These are phyloP conservation scores for Agaricus subrufescens DNA, from an alignment of 768 basidiomycete genomes.

Conservation along the genomic window DNA sequence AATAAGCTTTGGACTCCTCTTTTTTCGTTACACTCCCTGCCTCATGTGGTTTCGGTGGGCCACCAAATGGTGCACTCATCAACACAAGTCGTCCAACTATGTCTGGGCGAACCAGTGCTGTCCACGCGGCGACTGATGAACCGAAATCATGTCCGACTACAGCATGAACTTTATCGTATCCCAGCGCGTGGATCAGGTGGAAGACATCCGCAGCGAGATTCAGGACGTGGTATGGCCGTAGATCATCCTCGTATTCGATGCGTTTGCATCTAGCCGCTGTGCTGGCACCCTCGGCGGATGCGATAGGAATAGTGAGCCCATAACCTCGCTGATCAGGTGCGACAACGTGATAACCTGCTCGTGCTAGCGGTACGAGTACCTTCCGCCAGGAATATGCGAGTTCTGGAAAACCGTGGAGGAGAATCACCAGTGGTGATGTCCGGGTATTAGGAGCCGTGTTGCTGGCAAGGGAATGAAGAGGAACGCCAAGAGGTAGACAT, in stretches of 20 bases:
- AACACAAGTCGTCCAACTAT: constrained; percentile 51
- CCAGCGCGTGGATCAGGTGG: constrained; percentile 46
- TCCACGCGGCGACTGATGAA: constrained; percentile 46
- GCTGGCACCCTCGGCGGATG: constrained; percentile 8
- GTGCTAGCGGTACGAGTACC: constrained; percentile 43
- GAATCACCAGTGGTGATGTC: constrained; percentile 43
- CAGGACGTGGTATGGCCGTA: constrained; percentile 44
- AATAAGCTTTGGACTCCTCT: constrained; percentile 12
- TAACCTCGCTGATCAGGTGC: constrained; percentile 60
- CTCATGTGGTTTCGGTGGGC: constrained; percentile 29
- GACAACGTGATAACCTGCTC: constrained; percentile 54
- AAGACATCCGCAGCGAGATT: constrained; percentile 50
- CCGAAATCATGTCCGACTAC: constrained; percentile 63
- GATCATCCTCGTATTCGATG: constrained; percentile 42
- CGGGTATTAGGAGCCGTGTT: constrained; percentile 4
- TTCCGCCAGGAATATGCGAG: constrained; percentile 65
- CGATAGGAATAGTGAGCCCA: constrained; percentile 30
- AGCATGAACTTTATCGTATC: constrained; percentile 39
- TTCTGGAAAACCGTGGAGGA: constrained; percentile 67
- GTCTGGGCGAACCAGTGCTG: constrained; percentile 51
- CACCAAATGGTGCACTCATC: constrained; percentile 56
- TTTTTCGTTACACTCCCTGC: constrained; percentile 8
- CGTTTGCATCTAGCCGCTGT: constrained; percentile 2
- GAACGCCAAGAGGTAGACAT: constrained; percentile 24
- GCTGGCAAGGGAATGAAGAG: background rate